Conservation (phyloP, 768 basidiomycete genomes). For the Mycena chlorophos region DNA sequence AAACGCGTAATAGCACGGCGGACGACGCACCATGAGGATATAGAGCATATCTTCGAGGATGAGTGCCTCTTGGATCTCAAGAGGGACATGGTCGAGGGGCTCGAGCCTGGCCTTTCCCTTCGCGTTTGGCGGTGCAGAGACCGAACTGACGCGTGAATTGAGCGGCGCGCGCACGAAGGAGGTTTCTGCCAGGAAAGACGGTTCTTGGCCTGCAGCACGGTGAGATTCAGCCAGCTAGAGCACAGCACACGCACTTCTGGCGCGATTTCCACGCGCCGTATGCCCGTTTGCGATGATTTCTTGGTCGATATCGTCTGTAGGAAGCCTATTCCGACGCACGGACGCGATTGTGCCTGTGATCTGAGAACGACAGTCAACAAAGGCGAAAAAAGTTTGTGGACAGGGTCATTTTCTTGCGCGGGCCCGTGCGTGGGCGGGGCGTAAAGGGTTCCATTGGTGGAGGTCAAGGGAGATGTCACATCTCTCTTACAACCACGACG, state of each 20-base stretch:
- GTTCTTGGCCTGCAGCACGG: constrained; percentile 50
- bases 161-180: constrained; percentile 89
- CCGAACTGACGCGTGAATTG: constrained; percentile 77
- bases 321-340: constrained; percentile 61
- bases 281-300: constrained; percentile 42
- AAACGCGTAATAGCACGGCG: neutral
- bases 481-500: neutral
- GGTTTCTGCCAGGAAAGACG: constrained; percentile 84
- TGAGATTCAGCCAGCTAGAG: constrained; percentile 5
- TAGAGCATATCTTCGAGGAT: constrained; percentile 92
- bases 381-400: constrained; percentile 54
- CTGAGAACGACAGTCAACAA: constrained; percentile 36
- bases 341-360: constrained; percentile 84
- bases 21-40: constrained; percentile 80
- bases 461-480: neutral
- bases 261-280: constrained; percentile 43
- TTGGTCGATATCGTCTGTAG: constrained; percentile 54
- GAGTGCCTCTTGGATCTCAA: constrained; percentile 93
- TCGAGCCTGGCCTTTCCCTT: constrained; percentile 74
- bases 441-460: constrained; percentile 63
- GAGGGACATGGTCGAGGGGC: constrained; percentile 64
- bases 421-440: constrained; percentile 52
- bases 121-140: constrained; percentile 41
- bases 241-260: constrained; percentile 34
- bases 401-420: constrained; percentile 67